These are phyloP conservation scores for Venturia asperata DNA, from an alignment of 2,329 filamentous ascomycete species.

Conservation along the genomic window DNA sequence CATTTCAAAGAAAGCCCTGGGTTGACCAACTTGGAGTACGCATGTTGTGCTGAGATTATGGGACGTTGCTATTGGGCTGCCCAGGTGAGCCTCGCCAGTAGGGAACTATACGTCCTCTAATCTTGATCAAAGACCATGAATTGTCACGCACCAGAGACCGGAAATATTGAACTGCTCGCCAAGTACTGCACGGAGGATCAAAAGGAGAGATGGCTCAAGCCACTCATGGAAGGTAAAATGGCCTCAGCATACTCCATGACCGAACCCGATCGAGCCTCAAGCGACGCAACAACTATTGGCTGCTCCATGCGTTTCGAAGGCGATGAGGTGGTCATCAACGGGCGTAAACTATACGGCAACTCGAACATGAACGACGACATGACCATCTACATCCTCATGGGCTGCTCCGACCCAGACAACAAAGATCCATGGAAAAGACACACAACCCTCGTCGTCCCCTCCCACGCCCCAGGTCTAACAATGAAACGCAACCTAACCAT, in stretches of 20 bases:
- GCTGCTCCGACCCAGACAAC: constrained; percentile 36
- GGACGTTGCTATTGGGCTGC: constrained; percentile 41
- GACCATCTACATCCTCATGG: constrained; percentile 33
- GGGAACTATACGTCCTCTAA: not conserved
- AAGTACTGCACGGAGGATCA: constrained; percentile 46
- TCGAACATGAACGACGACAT: constrained; percentile 34
- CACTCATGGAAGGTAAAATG: constrained; percentile 43
- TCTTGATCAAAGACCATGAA: constrained; percentile 35
- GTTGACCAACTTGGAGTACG: constrained; percentile 41
- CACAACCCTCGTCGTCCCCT: constrained; percentile 36
- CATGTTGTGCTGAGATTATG: constrained; percentile 42
- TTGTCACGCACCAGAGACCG: constrained; percentile 43
- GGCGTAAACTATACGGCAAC: constrained; percentile 38
- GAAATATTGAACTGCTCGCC: constrained; percentile 47
- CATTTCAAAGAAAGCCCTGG: constrained; percentile 39
- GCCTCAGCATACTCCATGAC: constrained; percentile 47
- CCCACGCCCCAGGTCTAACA: constrained; percentile 33
- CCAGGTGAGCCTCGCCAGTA: constrained; percentile 26
- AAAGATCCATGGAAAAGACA: constrained; percentile 36
- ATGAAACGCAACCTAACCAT: constrained; percentile 36
- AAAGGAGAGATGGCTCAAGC: constrained; percentile 45
- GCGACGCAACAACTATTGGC: constrained; percentile 44
- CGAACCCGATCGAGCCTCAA: constrained; percentile 45
- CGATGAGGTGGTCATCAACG: constrained; percentile 38
- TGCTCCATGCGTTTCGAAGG: constrained; percentile 31